phyloP scores from a whole-genome alignment of 306 rosid species.

The Begonia loranthoides region DNA sequence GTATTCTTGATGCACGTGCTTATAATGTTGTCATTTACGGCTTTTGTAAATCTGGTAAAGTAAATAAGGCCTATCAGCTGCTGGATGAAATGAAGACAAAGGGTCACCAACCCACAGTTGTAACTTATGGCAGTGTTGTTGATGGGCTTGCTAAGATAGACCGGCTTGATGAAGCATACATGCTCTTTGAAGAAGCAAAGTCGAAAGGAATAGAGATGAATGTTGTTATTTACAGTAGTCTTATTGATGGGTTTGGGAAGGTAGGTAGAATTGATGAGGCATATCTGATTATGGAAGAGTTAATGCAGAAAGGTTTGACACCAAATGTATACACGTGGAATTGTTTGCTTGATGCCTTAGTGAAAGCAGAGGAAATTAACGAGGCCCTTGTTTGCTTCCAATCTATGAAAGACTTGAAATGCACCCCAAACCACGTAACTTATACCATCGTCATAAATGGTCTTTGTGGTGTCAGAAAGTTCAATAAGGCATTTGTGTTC shows the following conservation, averaged over 20 bases:
- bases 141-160: slow-evolving; percentile 92
- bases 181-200: slow-evolving; percentile 94
- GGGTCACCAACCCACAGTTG: slow-evolving; percentile 70
- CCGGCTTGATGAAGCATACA: slow-evolving; percentile 92
- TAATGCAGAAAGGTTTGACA: slow-evolving; percentile 76
- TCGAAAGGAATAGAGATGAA: slow-evolving; percentile 60
- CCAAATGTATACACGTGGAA: slow-evolving; percentile 85
- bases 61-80: slow-evolving; percentile 79
- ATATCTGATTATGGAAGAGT: slow-evolving; percentile 76
- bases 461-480: slow-evolving; percentile 73
- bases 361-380: slow-evolving; percentile 80
- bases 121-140: slow-evolving; percentile 81
- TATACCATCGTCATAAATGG: slow-evolving; percentile 91
- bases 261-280: slow-evolving; percentile 96
- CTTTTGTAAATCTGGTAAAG: slow-evolving; percentile 83
- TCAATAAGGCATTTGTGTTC: slow-evolving; percentile 86
- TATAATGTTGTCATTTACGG: slow-evolving; percentile 78
- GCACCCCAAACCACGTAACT: slow-evolving; percentile 61
- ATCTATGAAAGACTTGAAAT: slow-evolving; percentile 65
- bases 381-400: slow-evolving; percentile 87
- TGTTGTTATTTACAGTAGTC: slow-evolving; percentile 65
- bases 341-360: slow-evolving; percentile 80
- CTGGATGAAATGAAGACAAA: slow-evolving; percentile 85
- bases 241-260: slow-evolving; percentile 90
- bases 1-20: slow-evolving; percentile 66